These are phyloP conservation scores for Coriaria nepalensis DNA, from an alignment of 306 rosid genomes.

Conservation along the genomic window DNA sequence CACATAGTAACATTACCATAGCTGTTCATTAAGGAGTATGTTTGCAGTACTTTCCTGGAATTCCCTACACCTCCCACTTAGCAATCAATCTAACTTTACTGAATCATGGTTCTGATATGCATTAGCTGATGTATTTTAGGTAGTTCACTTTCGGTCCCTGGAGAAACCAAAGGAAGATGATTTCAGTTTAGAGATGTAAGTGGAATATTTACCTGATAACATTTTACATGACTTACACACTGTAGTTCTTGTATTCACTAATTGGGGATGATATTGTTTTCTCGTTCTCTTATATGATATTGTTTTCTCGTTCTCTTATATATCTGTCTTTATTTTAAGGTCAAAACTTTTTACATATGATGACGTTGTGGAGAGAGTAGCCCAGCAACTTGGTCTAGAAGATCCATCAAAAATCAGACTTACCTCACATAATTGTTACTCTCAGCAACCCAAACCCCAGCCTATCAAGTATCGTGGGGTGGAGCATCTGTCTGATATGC, in stretches of 20 bases:
- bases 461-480: conserved; percentile 78
- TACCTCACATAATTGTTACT: conserved; percentile 81
- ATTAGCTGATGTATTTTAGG: conserved; percentile 31
- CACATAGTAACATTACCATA: no score
- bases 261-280: no score
- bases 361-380: conserved; percentile 77
- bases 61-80: no score
- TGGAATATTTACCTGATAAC: no score
- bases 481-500: conserved; percentile 78
- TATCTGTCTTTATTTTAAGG: conserved; percentile 27
- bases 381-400: conserved; percentile 66
- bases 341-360: conserved; percentile 72
- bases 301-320: conserved; percentile 8
- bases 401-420: conserved; percentile 80
- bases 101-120: conserved; percentile 10
- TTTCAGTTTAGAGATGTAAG: conserved; percentile 77
- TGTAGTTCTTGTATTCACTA: no score
- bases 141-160: conserved; percentile 78
- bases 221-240: no score
- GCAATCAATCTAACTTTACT: no score
- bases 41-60: no score
- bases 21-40: no score
- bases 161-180: conserved; percentile 89
- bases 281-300: no score
- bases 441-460: conserved; percentile 94